Evolutionary conservation across 2,329 filamentous ascomycete genomes (phyloP), one percentile per base, ranked within the genome.

Genomic region (Didymellaceae sp.): DNA sequence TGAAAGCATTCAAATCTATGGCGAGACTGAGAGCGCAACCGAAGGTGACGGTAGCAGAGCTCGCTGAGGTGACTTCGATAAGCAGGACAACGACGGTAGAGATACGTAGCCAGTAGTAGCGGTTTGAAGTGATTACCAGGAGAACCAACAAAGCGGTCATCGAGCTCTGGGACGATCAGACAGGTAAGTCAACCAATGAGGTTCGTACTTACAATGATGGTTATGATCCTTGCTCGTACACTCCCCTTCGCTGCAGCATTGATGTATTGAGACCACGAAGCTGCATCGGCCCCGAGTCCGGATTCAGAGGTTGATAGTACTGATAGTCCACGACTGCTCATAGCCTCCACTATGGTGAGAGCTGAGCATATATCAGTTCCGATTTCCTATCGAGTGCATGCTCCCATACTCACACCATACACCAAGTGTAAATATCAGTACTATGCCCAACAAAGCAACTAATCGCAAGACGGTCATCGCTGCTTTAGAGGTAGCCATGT

Each of bases 321-420:
- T 16, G 4, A 17, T 17, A 18, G 8, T 17, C 42, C 41, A 8
- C 41, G 37, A 18, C 31, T 48, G 26, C 44, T 52, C 32, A 58
- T 45, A 31, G 33, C 45, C 52, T 51, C 24, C 25, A 43, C 48
- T 17, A 37, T 37, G 1, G 26, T 9, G 9, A 49, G 21, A 16
- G 14, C 42, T 42, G n/a, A 24, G 18, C 5, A 24, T 14, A 4
- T 18, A n/a, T 21, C 20, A 9, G 5, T 34, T 8, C 5, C 25
- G 14, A 28, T n/a, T n/a, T n/a, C n/a, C n/a, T n/a, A n/a, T n/a
- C n/a, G n/a, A n/a, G n/a, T 32, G 22, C 11, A 24, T 33, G 37
- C 5, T 10, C 18, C 6, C n/a, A n/a, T n/a, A 57, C 63, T 21
- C 52, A 62, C 63, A 28, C 58, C 59, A 66, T 34, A 50, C 55